Percentiles rank a stretch among this genome's conserved stretches.
Conservation (phyloP, 1,139 yeast species). For the Suhomyces bribrorum region DNA sequence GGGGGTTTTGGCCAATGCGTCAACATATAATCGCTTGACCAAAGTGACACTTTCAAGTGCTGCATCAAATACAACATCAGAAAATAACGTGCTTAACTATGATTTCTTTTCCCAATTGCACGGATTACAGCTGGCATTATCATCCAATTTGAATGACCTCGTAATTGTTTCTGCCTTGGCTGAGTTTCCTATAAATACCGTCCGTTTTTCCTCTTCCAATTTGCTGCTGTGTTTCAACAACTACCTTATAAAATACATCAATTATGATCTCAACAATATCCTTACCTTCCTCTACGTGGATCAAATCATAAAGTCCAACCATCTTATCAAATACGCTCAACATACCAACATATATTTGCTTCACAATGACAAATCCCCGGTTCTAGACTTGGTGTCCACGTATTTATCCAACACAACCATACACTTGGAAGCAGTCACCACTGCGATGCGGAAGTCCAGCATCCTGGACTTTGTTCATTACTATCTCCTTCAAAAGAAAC, state of each 20-base stretch:
- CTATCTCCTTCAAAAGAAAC: slow-evolving; percentile 22
- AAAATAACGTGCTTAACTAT: slow-evolving; percentile 21
- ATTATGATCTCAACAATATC: slow-evolving; percentile 23
- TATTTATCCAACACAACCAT: slow-evolving; percentile 6
- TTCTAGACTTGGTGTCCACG: slow-evolving; percentile 5
- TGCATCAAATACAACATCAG: slow-evolving; percentile 2
- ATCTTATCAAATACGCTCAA: slow-evolving; percentile 49
- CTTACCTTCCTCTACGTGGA: slow-evolving; percentile 36
- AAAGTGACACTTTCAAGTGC: slow-evolving; percentile 10
- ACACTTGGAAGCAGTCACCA: slow-evolving; percentile 7
- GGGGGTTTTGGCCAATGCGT: background rate
- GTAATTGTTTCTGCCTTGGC: slow-evolving; percentile 25
- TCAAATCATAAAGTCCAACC: slow-evolving; percentile 49
- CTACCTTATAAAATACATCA: slow-evolving; percentile 27
- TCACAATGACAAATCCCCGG: slow-evolving; percentile 14
- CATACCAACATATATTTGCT: slow-evolving; percentile 38
- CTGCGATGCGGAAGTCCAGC: slow-evolving; percentile 15
- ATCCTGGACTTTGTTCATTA: slow-evolving; percentile 25
- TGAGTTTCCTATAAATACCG: slow-evolving; percentile 19
- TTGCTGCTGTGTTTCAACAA: slow-evolving; percentile 15
- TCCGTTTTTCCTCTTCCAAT: slow-evolving; percentile 4
- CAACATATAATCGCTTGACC: slow-evolving; percentile 3
- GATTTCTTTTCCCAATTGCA: slow-evolving; percentile 18
- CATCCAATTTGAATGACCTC: background rate
- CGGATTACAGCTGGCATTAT: slow-evolving; percentile 10